phyloP scores from a whole-genome alignment of 305 asterid genomes.

The Fraxinus greggii region DNA sequence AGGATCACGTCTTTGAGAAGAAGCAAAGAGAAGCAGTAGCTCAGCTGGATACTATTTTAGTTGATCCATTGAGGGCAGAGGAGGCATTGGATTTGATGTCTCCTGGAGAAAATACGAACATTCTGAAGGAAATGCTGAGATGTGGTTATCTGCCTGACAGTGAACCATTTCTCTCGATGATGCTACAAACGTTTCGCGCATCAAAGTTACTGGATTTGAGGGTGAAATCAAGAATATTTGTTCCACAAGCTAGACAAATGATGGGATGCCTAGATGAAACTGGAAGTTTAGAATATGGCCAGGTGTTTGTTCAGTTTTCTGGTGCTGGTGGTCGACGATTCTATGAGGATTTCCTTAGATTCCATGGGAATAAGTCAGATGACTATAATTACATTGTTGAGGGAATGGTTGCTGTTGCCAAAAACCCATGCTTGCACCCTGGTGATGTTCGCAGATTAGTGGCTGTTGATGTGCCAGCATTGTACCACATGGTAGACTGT shows the following conservation, averaged over 20 bases:
- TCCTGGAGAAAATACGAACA: slow-evolving; percentile 45
- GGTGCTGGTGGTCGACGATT: slow-evolving; percentile 25
- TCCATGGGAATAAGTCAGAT: neutral
- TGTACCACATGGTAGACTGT: slow-evolving; percentile 51
- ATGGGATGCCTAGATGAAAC: slow-evolving; percentile 56
- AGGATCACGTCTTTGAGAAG: slow-evolving; percentile 31
- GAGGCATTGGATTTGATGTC: slow-evolving; percentile 48
- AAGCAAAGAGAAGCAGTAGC: slow-evolving; percentile 41
- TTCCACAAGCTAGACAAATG: slow-evolving; percentile 40
- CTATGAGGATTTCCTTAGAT: slow-evolving; percentile 16
- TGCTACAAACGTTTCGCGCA: slow-evolving; percentile 45
- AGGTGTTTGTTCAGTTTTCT: slow-evolving; percentile 44
- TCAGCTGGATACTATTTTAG: slow-evolving; percentile 37
- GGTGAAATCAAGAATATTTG: slow-evolving; percentile 37
- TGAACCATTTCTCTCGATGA: slow-evolving; percentile 53
- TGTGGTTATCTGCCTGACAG: slow-evolving; percentile 48
- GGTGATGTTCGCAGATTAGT: slow-evolving; percentile 45
- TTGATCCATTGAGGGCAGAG: slow-evolving; percentile 37
- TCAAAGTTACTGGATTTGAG: slow-evolving; percentile 41
- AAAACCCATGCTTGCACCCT: slow-evolving; percentile 54
- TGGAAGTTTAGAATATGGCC: slow-evolving; percentile 41
- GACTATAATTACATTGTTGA: neutral
- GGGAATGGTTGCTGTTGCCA: slow-evolving; percentile 38
- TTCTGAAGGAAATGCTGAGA: slow-evolving; percentile 43
- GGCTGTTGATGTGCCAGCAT: slow-evolving; percentile 38